phyloP scores from a whole-genome alignment of 2,329 filamentous ascomycete species.

The Didymella segeticola region DNA sequence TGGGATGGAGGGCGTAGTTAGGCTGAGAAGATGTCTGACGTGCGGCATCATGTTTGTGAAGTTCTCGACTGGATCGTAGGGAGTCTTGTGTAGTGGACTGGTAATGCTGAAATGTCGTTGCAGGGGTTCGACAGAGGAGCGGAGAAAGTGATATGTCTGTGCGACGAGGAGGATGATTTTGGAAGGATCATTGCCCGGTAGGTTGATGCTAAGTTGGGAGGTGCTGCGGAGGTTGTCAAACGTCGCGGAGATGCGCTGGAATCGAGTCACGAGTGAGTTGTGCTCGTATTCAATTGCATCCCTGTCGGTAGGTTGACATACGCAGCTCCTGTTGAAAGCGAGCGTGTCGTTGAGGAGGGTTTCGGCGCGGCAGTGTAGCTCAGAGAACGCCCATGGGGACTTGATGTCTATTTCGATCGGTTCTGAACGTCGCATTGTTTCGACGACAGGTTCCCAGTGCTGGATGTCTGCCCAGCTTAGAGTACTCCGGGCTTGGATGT shows the following conservation, averaged over 20 bases:
- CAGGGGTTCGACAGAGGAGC: constrained; percentile 20
- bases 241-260: constrained; percentile 8
- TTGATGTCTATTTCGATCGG: background rate
- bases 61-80: constrained; percentile 26
- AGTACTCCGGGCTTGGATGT: constrained; percentile 39
- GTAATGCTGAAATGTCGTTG: constrained; percentile 15
- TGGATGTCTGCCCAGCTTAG: constrained; percentile 28
- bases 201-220: background rate
- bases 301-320: constrained; percentile 21
- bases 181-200: constrained; percentile 7
- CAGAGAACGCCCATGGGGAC: constrained; percentile 12
- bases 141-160: constrained; percentile 24
- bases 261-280: constrained; percentile 14
- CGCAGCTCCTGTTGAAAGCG: constrained; percentile 31
- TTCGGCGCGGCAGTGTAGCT: constrained; percentile 30
- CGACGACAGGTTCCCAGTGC: constrained; percentile 35
- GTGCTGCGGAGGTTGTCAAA: constrained; percentile 16
- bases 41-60: constrained; percentile 26
- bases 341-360: constrained; percentile 33
- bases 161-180: constrained; percentile 21
- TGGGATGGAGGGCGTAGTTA: constrained; percentile 18
- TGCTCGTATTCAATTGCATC: constrained; percentile 17
- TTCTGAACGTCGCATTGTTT: constrained; percentile 8
- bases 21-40: constrained; percentile 17
- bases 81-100: constrained; percentile 21